Evolutionary conservation across 2,329 filamentous ascomycete genomes (phyloP), one percentile per base, ranked within the genome.

Genomic region (Xylaria sp.): DNA sequence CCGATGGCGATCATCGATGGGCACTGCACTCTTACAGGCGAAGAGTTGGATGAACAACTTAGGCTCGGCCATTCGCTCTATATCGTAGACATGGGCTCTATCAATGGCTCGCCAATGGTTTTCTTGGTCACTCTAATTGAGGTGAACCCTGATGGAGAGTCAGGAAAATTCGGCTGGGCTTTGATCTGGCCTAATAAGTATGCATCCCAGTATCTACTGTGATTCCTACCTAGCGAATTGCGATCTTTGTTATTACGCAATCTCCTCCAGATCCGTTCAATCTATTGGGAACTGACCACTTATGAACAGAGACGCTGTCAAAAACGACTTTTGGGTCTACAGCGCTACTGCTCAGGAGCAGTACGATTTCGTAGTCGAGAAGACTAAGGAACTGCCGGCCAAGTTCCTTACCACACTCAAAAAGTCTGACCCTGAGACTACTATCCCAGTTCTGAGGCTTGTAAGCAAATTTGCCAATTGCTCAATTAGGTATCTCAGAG

Each of bases 291-390:
- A 13, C 66, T 68, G 25, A 68, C 48, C 2, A 0, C 12, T 64
- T 39, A 6, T 2, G 25, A 9, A 3, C 9, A 69, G 66, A 37
- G 58, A 61, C 10, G 72, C 73, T 50, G 55, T 66, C 1, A 70
- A 70, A 56, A 94, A 98, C 77, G 88, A 91, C 18, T 85, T 97
- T 72, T 98, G 93, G 90, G 94, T 94, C 0, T 86, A 88, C 73
- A 69, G 65, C 1, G 72, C 74, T 54, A 84, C 91, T 12, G 76
- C 74, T 0, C 79, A 82, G 74, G 87, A 87, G 73, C 86, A 90
- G 28, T 82, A 90, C 1, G 88, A 87, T 0, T 81, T 68, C 6
- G 72, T 68, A n/a, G 41, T 72, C 3, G 58, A 75, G 62, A 74
- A 72, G 46, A 74, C 71, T 3, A 70, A 71, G 34, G 63, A 64